These are phyloP conservation scores for Wickerhamiella spandovensis DNA, from an alignment of 805 yeast genomes.

Conservation along the genomic window DNA sequence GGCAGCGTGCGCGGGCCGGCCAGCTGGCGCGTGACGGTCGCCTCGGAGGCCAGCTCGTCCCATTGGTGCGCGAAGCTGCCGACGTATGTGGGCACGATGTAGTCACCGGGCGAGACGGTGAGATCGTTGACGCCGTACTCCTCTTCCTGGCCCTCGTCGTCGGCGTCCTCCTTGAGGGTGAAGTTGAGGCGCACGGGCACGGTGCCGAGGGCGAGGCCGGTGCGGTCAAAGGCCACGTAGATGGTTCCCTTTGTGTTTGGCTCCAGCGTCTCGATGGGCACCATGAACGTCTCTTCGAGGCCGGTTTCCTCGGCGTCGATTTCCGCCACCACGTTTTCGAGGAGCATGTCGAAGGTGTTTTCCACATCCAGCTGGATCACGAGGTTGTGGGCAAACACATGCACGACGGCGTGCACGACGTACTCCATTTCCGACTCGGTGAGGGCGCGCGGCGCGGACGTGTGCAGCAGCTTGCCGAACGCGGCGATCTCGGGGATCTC, in stretches of 20 bases:
- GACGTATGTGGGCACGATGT: conserved; percentile 59
- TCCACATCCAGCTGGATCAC: conserved; percentile 72
- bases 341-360: conserved; percentile 71
- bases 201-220: conserved; percentile 31
- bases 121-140: conserved; percentile 84
- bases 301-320: conserved; percentile 28
- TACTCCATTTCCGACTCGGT: conserved; percentile 92
- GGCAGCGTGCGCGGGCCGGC: conserved; percentile 33
- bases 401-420: conserved; percentile 74
- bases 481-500: conserved; percentile 57
- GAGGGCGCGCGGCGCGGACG: conserved; percentile 49
- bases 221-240: conserved; percentile 62
- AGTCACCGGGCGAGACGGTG: conserved; percentile 67
- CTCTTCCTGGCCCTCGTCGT: conserved; percentile 79
- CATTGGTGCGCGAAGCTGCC: conserved; percentile 62
- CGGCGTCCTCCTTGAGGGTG: conserved; percentile 63
- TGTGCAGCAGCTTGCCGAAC: conserved; percentile 65
- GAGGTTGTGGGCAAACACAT: conserved; percentile 58
- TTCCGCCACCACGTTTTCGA: conserved; percentile 59
- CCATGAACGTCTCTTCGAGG: conserved; percentile 55
- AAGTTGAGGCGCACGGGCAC: conserved; percentile 60
- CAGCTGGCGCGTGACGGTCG: conserved; percentile 54
- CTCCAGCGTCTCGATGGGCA: conserved; percentile 57
- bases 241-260: conserved; percentile 64
- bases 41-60: conserved; percentile 55